Base-by-base conservation (phyloP, 331 rosid genomes). In the Phaseolus coccineus region DNA sequence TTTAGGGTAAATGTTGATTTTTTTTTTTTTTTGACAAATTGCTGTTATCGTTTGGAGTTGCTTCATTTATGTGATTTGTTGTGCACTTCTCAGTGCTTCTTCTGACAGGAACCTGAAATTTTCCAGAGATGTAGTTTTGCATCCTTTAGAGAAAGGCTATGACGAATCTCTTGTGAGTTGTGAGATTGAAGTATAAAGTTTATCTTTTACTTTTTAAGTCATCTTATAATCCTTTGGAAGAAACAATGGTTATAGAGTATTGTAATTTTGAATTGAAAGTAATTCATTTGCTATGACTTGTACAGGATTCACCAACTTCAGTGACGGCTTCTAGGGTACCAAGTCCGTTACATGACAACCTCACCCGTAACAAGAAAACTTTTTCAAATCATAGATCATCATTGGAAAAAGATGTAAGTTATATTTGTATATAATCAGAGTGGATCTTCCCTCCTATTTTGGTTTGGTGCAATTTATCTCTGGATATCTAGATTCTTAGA, bases 81-180 rank as follows among this genome's bases (percentile, higher is more conserved):
- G 13, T 65, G 48, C 8, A 8, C 50, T 37, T 65, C 16, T 9
- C 50, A 65, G 71, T 37, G 71, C 71, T 35, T 65, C 71, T 65
- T 37, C 71, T 65, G 71, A 65, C 48, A 65, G 30, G 71, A 65
- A 65, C 16, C 16, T 37, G 71, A 37, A 37, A 3, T 35, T 65
- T 27, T 37, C 50, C 8, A 65, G 71, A 9, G 50, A 31, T 16
- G 16, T 27, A 35, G 50, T 37, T n/a, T 65, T 37, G 28, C 50
- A 65, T 65, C 16, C 30, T 16, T 3, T 3, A n/a, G 50, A 16
- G 71, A 65, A 65, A 65, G 71, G 8, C 30, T 14, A n/a, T 14
- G 7, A 37, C 9, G 71, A 65, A 65, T 65, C 28, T 37, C 27
- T 65, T 37, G 71, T 63, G 44, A 63, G 98, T 92, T 77, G 88